These are phyloP conservation scores for Alternaria gaisen DNA, from an alignment of 2,329 filamentous ascomycete species.

Conservation along the genomic window DNA sequence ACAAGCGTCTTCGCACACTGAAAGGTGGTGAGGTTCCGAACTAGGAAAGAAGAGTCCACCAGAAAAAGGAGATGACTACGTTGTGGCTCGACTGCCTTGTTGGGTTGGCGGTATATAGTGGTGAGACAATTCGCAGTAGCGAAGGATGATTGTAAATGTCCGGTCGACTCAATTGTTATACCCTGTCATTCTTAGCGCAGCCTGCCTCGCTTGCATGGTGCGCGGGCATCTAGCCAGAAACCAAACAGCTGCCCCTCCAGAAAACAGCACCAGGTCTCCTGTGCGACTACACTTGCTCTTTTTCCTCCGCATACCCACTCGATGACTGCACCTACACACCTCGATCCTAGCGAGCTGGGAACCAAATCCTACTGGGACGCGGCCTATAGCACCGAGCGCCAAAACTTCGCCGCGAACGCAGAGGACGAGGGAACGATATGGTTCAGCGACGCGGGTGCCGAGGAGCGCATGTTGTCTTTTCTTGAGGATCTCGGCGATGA, in stretches of 20 bases:
- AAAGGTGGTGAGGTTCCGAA: no score
- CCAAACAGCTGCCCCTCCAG: neutral
- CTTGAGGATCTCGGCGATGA: slow-evolving; percentile 62
- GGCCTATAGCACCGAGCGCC: slow-evolving; percentile 75
- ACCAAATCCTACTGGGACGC: slow-evolving; percentile 75
- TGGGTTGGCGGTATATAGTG: no score
- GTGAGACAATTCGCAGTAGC: no score
- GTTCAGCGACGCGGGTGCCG: slow-evolving; percentile 94
- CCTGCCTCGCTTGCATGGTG: neutral
- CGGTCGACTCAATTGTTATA: neutral
- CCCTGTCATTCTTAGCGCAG: neutral
- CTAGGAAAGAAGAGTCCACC: no score
- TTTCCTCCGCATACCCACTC: no score
- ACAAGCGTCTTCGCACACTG: no score
- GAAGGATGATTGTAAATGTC: no score
- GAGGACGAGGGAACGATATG: slow-evolving; percentile 88
- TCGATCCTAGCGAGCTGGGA: slow-evolving; percentile 81
- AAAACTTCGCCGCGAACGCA: slow-evolving; percentile 75
- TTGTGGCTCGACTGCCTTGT: no score
- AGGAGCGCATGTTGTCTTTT: slow-evolving; percentile 78
- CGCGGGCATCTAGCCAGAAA: slow-evolving; percentile 1
- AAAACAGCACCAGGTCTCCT: neutral
- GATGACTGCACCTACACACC: slow-evolving; percentile 48
- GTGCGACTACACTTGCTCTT: neutral
- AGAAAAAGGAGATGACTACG: no score